A percentile compares a stretch with the other conserved stretches of the same genome.
phyloP scores from a whole-genome alignment of 352 stramenopile species.

The Phytophthora europaea region DNA sequence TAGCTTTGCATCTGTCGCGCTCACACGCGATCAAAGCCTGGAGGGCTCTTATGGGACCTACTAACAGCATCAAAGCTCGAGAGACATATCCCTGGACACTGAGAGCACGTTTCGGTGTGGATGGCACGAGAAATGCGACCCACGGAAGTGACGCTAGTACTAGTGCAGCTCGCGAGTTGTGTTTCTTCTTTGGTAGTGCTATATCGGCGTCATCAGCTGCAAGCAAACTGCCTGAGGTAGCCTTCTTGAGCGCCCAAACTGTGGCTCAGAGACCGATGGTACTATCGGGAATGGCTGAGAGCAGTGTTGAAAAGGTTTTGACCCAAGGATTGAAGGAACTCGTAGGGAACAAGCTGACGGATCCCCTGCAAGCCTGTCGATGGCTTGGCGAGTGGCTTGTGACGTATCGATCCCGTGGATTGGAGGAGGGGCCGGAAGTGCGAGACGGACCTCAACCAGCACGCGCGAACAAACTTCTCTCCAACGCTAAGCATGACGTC shows the following conservation, averaged over 20 bases:
- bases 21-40: slow-evolving; percentile 70
- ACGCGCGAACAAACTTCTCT: neutral
- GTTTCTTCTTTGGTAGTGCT: slow-evolving; percentile 78
- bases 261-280: slow-evolving; percentile 23
- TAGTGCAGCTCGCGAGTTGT: slow-evolving; percentile 73
- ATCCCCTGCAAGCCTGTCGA: slow-evolving; percentile 52
- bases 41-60: slow-evolving; percentile 82
- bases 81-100: slow-evolving; percentile 64
- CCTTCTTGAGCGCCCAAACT: slow-evolving; percentile 5
- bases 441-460: neutral
- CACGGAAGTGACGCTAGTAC: slow-evolving; percentile 77
- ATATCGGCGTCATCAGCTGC: slow-evolving; percentile 22
- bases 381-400: slow-evolving; percentile 71
- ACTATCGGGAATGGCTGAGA: slow-evolving; percentile 3
- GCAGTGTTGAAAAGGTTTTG: slow-evolving; percentile 47
- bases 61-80: slow-evolving; percentile 66
- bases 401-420: slow-evolving; percentile 23
- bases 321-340: slow-evolving; percentile 52
- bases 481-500: neutral
- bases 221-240: neutral
- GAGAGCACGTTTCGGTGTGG: slow-evolving; percentile 80
- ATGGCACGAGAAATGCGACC: slow-evolving; percentile 83
- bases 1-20: slow-evolving; percentile 59
- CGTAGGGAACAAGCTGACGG: slow-evolving; percentile 27
- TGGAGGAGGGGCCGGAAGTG: slow-evolving; percentile 19